Conservation (phyloP, 1,284 basidiomycete genomes). For the Ceratobasidium papillatum region DNA sequence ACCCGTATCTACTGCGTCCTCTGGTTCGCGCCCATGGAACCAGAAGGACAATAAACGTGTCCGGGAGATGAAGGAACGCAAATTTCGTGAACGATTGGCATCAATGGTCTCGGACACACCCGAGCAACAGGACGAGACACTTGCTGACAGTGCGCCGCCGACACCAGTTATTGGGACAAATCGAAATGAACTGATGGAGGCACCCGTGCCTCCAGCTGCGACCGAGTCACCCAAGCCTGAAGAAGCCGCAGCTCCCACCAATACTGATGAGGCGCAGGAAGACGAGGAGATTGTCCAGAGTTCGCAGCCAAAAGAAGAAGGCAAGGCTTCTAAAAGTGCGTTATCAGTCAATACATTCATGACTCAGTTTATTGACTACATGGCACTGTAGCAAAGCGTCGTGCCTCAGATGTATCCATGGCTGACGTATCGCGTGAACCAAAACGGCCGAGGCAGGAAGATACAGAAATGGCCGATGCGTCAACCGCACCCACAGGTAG, state of each 20-base stretch:
- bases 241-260: background rate
- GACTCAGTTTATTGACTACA: background rate
- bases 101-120: slow-evolving; percentile 11
- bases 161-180: slow-evolving; percentile 13
- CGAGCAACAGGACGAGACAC: slow-evolving; percentile 4
- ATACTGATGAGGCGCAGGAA: background rate
- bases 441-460: slow-evolving; percentile 28
- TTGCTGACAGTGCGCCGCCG: slow-evolving; percentile 3
- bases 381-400: slow-evolving; percentile 9
- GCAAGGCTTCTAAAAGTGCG: slow-evolving; percentile 6
- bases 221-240: background rate
- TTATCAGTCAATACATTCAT: background rate
- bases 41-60: slow-evolving; percentile 35
- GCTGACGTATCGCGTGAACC: slow-evolving; percentile 14
- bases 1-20: slow-evolving; percentile 27
- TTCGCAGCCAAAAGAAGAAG: slow-evolving; percentile 22
- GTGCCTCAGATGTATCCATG: slow-evolving; percentile 32
- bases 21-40: slow-evolving; percentile 34
- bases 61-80: slow-evolving; percentile 33
- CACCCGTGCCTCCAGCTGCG: background rate
- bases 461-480: slow-evolving; percentile 21
- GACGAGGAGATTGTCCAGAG: slow-evolving; percentile 24
- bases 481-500: slow-evolving; percentile 17
- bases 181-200: background rate
- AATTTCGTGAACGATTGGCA: slow-evolving; percentile 2